A percentile compares a stretch with the other conserved stretches of the same genome.
Conservation (phyloP, 1,284 basidiomycete species). For the Gymnopus androsaceus region DNA sequence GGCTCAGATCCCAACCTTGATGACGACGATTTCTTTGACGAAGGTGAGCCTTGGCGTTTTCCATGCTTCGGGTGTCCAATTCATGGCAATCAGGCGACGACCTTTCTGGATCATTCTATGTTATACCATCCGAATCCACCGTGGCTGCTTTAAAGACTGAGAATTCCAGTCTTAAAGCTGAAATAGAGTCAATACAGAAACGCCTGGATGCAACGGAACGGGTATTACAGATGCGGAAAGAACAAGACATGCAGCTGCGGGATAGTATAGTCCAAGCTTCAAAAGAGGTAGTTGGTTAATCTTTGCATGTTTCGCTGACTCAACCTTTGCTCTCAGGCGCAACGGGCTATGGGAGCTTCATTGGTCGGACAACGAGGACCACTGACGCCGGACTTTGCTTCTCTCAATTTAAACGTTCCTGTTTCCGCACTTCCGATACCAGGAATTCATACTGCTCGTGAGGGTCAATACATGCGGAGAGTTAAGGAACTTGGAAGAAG, state of each 20-base stretch:
- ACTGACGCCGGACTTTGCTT: slow-evolving; percentile 49
- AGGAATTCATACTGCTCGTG: slow-evolving; percentile 57
- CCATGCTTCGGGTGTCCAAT: not conserved
- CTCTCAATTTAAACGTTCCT: slow-evolving; percentile 57
- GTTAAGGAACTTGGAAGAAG: slow-evolving; percentile 79
- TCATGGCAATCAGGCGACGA: slow-evolving; percentile 48
- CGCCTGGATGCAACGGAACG: slow-evolving; percentile 61
- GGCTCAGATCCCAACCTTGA: slow-evolving; percentile 36
- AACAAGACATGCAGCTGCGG: slow-evolving; percentile 73
- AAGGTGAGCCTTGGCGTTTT: slow-evolving; percentile 32
- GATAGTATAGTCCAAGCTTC: slow-evolving; percentile 78
- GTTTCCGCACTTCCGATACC: slow-evolving; percentile 48
- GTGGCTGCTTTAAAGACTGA: slow-evolving; percentile 60
- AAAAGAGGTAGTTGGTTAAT: slow-evolving; percentile 70
- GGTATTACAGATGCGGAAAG: slow-evolving; percentile 64
- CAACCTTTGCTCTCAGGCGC: slow-evolving; percentile 51
- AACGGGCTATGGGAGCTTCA: slow-evolving; percentile 73
- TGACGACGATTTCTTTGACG: slow-evolving; percentile 41
- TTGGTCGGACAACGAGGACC: slow-evolving; percentile 48
- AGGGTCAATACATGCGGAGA: slow-evolving; percentile 66
- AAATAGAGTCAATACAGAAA: slow-evolving; percentile 57
- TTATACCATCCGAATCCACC: slow-evolving; percentile 64
- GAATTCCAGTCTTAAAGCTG: slow-evolving; percentile 59
- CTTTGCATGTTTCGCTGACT: not conserved
- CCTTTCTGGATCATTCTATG: slow-evolving; percentile 74